These are phyloP conservation scores for Bremia lactucae DNA, from an alignment of 352 stramenopile genomes.

Conservation along the genomic window DNA sequence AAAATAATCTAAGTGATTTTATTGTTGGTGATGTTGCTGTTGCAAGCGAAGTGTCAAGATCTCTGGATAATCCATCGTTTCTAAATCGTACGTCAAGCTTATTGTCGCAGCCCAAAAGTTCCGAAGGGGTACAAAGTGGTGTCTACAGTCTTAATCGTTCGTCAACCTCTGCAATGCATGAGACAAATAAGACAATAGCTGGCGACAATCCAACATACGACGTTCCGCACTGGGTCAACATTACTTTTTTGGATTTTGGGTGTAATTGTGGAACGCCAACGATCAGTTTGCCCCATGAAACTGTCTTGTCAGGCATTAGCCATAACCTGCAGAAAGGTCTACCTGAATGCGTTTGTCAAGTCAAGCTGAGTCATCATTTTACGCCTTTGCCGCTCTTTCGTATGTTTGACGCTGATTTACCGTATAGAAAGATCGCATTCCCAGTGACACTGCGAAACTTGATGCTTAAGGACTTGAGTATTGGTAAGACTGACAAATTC, in stretches of 20 bases:
- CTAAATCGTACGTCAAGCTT: conserved; percentile 6
- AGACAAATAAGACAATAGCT: not conserved
- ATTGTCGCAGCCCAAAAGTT: conserved; percentile 14
- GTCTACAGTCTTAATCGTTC: conserved; percentile 6
- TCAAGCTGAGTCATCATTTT: conserved; percentile 33
- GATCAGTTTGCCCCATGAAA: not conserved
- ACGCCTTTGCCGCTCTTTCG: conserved; percentile 51
- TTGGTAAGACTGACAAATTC: not conserved
- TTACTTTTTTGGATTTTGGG: conserved; percentile 81
- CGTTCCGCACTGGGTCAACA: conserved; percentile 92
- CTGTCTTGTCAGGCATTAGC: not conserved
- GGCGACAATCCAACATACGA: conserved; percentile 52
- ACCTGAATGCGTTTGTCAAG: conserved; percentile 41
- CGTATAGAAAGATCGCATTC: conserved; percentile 36
- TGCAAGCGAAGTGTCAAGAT: conserved; percentile 9
- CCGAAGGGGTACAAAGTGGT: conserved; percentile 12
- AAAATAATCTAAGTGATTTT: conserved; percentile 7
- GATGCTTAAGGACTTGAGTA: conserved; percentile 16
- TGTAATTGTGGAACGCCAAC: conserved; percentile 29
- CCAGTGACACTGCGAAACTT: conserved; percentile 44
- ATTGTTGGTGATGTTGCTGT: conserved; percentile 10
- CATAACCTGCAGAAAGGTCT: conserved; percentile 3
- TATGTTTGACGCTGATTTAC: conserved; percentile 61
- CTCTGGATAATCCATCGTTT: conserved; percentile 10
- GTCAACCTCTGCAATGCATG: conserved; percentile 3